Percentiles rank a stretch among this genome's conserved stretches.
These are phyloP conservation scores for Neurospora sp. DNA, from an alignment of 495 filamentous ascomycete species.

Conservation along the genomic window DNA sequence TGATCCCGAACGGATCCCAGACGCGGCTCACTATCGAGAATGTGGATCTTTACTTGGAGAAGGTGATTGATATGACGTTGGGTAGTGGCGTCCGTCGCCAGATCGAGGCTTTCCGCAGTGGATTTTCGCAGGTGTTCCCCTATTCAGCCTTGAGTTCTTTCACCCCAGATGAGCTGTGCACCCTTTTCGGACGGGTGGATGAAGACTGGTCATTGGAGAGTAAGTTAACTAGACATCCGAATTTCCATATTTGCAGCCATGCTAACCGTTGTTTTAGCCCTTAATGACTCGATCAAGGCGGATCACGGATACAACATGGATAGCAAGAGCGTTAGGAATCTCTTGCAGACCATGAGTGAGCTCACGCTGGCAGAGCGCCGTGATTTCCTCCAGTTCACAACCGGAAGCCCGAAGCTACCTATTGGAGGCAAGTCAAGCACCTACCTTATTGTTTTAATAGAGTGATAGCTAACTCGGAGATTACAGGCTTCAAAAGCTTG, in stretches of 20 bases:
- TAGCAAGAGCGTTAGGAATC: conserved; percentile 88
- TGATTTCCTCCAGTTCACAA: conserved; percentile 96
- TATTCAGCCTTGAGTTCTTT: conserved; percentile 89
- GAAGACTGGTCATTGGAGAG: conserved; percentile 98
- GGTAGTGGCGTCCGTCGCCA: conserved; percentile 79
- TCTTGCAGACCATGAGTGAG: conserved; percentile 94
- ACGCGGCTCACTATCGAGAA: conserved; percentile 77
- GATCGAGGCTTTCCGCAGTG: conserved; percentile 79
- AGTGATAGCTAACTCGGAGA: neutral
- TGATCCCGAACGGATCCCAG: conserved; percentile 63
- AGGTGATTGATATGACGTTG: conserved; percentile 84
- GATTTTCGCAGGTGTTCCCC: conserved; percentile 95
- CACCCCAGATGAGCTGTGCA: conserved; percentile 92
- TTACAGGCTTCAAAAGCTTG: conserved; percentile 83
- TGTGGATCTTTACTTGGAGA: conserved; percentile 76
- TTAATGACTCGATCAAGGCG: conserved; percentile 99
- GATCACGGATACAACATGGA: conserved; percentile 99
- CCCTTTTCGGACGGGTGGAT: conserved; percentile 86
- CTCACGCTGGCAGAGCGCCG: conserved; percentile 63
- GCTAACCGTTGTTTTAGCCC: conserved; percentile 41
- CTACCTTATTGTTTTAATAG: neutral
- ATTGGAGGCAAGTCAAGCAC: conserved; percentile 69
- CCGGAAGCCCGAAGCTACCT: conserved; percentile 94
- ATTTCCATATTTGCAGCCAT: neutral
- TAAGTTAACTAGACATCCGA: conserved; percentile 35